Evolutionary conservation across 306 rosid species (phyloP).

Genomic region (barrel medic (Medicago truncatula)): DNA sequence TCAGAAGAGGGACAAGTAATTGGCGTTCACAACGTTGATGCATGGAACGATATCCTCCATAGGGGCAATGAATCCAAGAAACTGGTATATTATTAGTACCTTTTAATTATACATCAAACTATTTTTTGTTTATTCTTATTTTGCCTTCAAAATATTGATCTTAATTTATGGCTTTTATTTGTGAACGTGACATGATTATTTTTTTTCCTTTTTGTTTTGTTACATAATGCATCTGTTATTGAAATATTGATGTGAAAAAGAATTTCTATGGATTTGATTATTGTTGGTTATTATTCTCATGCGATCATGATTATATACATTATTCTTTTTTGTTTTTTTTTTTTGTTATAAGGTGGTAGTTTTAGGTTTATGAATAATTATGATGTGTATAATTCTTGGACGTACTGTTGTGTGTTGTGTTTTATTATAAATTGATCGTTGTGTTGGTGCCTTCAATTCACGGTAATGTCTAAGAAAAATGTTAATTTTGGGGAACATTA

Average conservation of each 20-base stretch:
- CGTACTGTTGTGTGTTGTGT: not conserved
- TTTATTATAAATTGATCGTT: no score
- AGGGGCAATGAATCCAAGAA: slow-evolving; percentile 69
- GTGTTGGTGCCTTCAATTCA: no score
- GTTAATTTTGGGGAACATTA: no score
- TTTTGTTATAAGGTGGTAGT: not conserved
- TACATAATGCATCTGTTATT: not conserved
- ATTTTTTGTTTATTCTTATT: not conserved
- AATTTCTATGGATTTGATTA: slow-evolving; percentile 19
- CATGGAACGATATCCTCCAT: slow-evolving; percentile 66
- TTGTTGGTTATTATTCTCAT: not conserved
- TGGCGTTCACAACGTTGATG: slow-evolving; percentile 66
- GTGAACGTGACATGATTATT: slow-evolving; percentile 20
- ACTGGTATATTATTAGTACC: slow-evolving; percentile 36
- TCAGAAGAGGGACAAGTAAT: slow-evolving; percentile 77
- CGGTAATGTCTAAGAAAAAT: no score
- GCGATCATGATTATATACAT: slow-evolving; percentile 1
- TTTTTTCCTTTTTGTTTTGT: slow-evolving; percentile 11
- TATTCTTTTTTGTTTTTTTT: not conserved
- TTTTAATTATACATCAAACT: not conserved
- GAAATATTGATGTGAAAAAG: not conserved
- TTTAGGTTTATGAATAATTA: not conserved
- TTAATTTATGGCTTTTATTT: slow-evolving; percentile 31
- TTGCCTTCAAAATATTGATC: slow-evolving; percentile 29
- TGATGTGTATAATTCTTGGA: not conserved